A percentile compares a stretch with the other conserved stretches of the same genome.
These are phyloP conservation scores for Acer campestre DNA, from an alignment of 345 rosid genomes.

Conservation along the genomic window DNA sequence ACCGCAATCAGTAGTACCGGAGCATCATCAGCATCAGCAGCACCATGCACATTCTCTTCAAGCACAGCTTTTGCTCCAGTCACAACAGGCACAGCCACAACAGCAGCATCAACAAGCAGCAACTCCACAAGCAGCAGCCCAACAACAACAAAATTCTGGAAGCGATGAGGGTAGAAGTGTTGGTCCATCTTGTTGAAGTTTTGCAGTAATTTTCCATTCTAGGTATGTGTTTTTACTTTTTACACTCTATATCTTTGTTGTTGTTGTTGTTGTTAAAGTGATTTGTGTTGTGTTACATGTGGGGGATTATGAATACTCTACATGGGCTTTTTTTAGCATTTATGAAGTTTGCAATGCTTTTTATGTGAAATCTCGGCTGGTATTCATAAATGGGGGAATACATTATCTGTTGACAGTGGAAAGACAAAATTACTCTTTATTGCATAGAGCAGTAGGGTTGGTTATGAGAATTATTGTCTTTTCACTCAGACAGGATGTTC, in stretches of 20 bases:
- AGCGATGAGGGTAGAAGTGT: conserved; percentile 50
- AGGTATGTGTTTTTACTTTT: conserved; percentile 29
- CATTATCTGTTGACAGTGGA: conserved; percentile 19
- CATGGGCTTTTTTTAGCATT: conserved; percentile 18
- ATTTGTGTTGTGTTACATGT: conserved; percentile 16
- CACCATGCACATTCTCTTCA: conserved; percentile 40
- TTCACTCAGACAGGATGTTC: conserved; percentile 25
- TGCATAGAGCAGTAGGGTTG: conserved; percentile 21
- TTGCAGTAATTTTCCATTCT: conserved; percentile 21
- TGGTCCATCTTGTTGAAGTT: conserved; percentile 44
- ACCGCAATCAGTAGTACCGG: conserved; percentile 22
- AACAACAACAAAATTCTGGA: conserved; percentile 40
- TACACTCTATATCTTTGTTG: neutral
- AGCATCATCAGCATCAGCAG: conserved; percentile 25
- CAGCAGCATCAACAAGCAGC: conserved; percentile 11
- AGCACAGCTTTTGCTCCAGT: conserved; percentile 60
- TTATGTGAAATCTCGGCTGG: conserved; percentile 12
- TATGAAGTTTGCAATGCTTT: conserved; percentile 15
- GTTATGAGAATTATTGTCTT: conserved; percentile 41
- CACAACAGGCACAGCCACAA: conserved; percentile 36
- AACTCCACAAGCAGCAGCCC: conserved; percentile 25
- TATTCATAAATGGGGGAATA: conserved; percentile 29
- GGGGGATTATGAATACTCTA: conserved; percentile 13
- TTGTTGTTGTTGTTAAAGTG: neutral
- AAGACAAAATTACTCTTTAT: conserved; percentile 30